Conservation (phyloP, 306 rosid species). For the Vigna hirtella region DNA sequence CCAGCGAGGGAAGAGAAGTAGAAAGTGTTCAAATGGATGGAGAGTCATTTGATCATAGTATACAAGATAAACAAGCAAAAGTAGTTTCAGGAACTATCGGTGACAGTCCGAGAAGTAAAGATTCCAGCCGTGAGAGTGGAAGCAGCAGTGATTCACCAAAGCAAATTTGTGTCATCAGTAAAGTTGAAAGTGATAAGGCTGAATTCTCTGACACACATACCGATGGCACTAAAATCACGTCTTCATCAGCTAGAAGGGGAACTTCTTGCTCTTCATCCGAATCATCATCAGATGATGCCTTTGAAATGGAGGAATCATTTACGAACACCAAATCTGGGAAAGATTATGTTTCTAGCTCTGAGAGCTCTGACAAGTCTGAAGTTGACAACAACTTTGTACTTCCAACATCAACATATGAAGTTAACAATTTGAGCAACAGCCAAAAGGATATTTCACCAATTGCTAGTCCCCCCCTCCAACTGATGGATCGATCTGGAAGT, state of each 20-base stretch:
- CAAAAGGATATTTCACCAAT: constrained; percentile 49
- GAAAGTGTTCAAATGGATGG: constrained; percentile 41
- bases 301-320: constrained; percentile 39
- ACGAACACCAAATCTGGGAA: constrained; percentile 36
- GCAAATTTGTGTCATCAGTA: constrained; percentile 33
- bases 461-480: constrained; percentile 62
- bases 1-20: constrained; percentile 38
- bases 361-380: constrained; percentile 47
- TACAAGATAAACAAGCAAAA: constrained; percentile 24
- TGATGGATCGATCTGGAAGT: constrained; percentile 69
- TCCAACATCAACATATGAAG: constrained; percentile 44
- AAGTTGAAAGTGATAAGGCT: constrained; percentile 38
- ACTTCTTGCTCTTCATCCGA: constrained; percentile 51
- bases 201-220: constrained; percentile 2
- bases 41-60: constrained; percentile 41
- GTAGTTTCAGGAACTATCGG: constrained; percentile 21
- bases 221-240: constrained; percentile 41
- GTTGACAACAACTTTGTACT: constrained; percentile 22
- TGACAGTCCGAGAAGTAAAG: constrained; percentile 1
- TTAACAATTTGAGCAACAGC: constrained; percentile 35
- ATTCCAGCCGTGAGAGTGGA: constrained; percentile 26
- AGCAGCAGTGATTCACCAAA: constrained; percentile 39
- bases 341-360: constrained; percentile 40
- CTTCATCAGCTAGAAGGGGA: constrained; percentile 30
- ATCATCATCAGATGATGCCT: constrained; percentile 42